Conservation (phyloP, 176 grass and related monocot genomes). For the Lolium rigidum region DNA sequence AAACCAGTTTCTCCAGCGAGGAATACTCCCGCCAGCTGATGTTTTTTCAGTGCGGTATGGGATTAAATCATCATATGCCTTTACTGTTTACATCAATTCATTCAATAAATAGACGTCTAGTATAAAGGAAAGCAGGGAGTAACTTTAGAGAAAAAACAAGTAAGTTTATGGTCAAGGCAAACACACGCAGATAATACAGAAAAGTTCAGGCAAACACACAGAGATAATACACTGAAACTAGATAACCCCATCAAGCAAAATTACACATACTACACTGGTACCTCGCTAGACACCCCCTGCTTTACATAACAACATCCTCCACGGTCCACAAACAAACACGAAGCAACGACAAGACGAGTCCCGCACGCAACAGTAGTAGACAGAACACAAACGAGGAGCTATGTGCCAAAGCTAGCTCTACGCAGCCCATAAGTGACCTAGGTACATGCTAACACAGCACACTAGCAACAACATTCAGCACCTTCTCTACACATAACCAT, state of each 20-base stretch:
- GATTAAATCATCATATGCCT: background rate
- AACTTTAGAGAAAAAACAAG: background rate
- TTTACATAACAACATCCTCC: slow-evolving; percentile 11
- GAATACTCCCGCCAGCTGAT: background rate
- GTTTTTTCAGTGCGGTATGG: background rate
- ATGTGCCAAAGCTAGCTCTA: background rate
- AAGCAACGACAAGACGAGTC: background rate
- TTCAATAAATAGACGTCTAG: background rate
- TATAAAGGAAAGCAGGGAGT: background rate
- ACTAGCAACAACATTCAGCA: slow-evolving; percentile 4
- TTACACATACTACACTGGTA: slow-evolving; percentile 26
- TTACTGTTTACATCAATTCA: background rate
- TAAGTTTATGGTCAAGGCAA: background rate
- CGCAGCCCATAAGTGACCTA: background rate
- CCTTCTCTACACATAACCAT: slow-evolving; percentile 15
- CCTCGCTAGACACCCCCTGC: background rate
- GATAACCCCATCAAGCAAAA: slow-evolving; percentile 35
- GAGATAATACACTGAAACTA: background rate
- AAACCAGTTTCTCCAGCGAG: background rate
- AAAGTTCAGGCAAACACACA: background rate
- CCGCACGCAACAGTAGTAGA: background rate
- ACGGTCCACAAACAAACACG: slow-evolving; percentile 6
- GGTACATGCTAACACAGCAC: slow-evolving; percentile 33
- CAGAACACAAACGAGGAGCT: background rate
- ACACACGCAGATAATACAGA: background rate